Evolutionary conservation across 2,329 filamentous ascomycete species (phyloP).

Genomic region (Emergomyces pasteurianus): DNA sequence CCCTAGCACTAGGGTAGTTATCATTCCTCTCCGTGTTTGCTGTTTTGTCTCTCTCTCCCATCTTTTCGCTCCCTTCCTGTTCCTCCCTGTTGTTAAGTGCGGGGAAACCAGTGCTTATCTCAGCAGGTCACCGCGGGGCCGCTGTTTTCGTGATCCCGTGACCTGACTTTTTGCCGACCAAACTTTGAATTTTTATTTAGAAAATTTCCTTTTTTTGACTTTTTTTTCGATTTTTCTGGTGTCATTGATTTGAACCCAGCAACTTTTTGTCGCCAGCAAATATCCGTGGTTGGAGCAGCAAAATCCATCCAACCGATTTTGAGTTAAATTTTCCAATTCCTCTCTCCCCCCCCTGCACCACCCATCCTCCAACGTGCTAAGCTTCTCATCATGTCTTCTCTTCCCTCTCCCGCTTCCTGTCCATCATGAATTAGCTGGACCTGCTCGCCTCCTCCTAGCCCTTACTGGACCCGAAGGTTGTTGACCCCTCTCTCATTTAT

Average conservation of each 20-base stretch:
- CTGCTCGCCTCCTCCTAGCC: not conserved
- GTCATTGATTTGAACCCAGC: not conserved
- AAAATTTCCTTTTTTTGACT: not conserved
- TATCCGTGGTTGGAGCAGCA: not conserved
- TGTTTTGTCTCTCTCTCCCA: not conserved
- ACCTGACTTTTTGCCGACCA: not conserved
- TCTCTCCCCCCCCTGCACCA: too few relatives aligned
- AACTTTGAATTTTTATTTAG: not conserved
- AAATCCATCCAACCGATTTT: not conserved
- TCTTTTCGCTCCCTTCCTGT: too few relatives aligned
- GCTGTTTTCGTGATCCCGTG: not conserved
- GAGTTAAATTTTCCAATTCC: not conserved
- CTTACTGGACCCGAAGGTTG: not conserved
- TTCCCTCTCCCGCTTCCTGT: conserved; percentile 1
- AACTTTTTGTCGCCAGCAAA: not conserved
- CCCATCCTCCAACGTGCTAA: conserved; percentile 1
- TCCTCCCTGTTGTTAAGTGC: too few relatives aligned
- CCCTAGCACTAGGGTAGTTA: not conserved
- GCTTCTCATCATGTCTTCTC: not conserved
- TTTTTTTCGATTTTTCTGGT: not conserved
- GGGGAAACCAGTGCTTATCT: not conserved
- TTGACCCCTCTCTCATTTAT: not conserved
- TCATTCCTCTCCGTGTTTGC: not conserved
- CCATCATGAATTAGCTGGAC: conserved; percentile 1
- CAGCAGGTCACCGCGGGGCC: not conserved